These are phyloP conservation scores for Saturnispora silvae DNA, from an alignment of 805 yeast genomes.

Conservation along the genomic window DNA sequence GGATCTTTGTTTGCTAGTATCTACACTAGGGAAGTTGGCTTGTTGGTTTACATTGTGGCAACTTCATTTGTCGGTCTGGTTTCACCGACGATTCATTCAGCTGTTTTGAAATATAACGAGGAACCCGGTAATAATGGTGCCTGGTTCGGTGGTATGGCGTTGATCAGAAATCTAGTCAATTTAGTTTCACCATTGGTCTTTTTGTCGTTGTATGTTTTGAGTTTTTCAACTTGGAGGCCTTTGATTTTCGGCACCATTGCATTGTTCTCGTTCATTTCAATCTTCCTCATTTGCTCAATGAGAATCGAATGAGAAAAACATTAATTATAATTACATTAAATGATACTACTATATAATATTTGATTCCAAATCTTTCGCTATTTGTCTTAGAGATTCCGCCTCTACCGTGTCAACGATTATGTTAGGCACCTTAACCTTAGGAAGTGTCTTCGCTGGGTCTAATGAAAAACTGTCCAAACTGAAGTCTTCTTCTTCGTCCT, in stretches of 20 bases:
- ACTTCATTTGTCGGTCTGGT: slow-evolving; percentile 39
- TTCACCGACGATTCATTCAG: slow-evolving; percentile 48
- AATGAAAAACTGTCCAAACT: background rate
- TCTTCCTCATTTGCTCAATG: slow-evolving; percentile 1
- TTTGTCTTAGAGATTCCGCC: slow-evolving; percentile 18
- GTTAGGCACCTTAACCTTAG: slow-evolving; percentile 16
- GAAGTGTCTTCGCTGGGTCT: background rate
- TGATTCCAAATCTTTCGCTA: slow-evolving; percentile 5
- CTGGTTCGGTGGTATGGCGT: slow-evolving; percentile 58
- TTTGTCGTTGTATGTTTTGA: slow-evolving; percentile 37
- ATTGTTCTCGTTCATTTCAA: slow-evolving; percentile 1
- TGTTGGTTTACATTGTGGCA: slow-evolving; percentile 24
- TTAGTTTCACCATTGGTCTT: slow-evolving; percentile 40
- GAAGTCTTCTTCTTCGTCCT: slow-evolving; percentile 6
- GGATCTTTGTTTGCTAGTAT: slow-evolving; percentile 23
- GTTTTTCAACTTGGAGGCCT: slow-evolving; percentile 30
- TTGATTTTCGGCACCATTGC: slow-evolving; percentile 13
- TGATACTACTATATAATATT: no score
- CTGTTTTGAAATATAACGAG: slow-evolving; percentile 46
- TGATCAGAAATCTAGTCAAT: slow-evolving; percentile 40
- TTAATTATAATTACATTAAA: no score
- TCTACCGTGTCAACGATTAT: slow-evolving; percentile 22
- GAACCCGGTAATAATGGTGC: slow-evolving; percentile 56
- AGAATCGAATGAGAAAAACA: background rate
- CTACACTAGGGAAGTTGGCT: slow-evolving; percentile 31